These are phyloP conservation scores for Prinsepia uniflora DNA, from an alignment of 306 rosid genomes.

Conservation along the genomic window DNA sequence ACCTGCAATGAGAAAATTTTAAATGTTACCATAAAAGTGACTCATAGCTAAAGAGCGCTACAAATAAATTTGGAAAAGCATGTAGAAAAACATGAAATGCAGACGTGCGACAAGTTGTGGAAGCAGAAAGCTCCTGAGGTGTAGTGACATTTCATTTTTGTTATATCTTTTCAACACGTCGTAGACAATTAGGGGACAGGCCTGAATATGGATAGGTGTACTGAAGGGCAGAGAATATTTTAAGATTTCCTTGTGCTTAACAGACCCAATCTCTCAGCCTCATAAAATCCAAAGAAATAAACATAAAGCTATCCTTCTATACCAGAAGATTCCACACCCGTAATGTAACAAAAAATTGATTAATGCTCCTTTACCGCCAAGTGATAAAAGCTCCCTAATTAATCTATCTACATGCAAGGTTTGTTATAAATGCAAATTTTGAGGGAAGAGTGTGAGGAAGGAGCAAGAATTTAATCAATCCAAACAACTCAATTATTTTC, in stretches of 20 bases:
- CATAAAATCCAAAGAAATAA: constrained; percentile 5
- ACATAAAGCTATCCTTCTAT: background rate
- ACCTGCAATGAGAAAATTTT: constrained; percentile 36
- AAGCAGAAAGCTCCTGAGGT: background rate
- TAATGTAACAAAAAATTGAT: too few species aligned
- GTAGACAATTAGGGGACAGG: background rate
- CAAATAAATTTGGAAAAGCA: background rate
- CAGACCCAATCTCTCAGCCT: constrained; percentile 4
- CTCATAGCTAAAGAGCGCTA: background rate
- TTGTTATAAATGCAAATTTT: background rate
- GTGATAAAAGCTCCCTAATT: background rate
- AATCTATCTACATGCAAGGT: background rate
- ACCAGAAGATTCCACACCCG: background rate
- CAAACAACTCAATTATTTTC: background rate
- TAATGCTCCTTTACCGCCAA: background rate
- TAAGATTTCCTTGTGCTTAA: background rate
- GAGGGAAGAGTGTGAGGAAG: constrained; percentile 8
- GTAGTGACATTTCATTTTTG: background rate
- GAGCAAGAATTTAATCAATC: background rate
- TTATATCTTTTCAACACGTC: background rate
- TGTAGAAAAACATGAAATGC: background rate
- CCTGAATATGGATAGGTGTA: background rate
- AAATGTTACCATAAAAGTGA: background rate
- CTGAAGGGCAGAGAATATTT: background rate
- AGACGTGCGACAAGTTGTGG: background rate